These are phyloP conservation scores for Rubia peregrina DNA, from an alignment of 305 asterid species.

Conservation along the genomic window DNA sequence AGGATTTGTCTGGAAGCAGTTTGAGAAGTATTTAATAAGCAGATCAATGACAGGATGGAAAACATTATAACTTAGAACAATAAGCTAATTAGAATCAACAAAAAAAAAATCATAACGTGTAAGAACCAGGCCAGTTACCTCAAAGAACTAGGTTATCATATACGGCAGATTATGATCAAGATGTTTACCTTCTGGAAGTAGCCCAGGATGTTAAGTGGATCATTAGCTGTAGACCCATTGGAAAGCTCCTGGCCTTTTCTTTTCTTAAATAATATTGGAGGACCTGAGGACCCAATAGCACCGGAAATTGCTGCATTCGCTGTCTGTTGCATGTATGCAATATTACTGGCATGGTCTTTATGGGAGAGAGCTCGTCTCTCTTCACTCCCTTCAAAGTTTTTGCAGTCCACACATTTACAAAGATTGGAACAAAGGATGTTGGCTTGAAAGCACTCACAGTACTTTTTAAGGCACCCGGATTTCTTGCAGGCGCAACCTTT, in stretches of 20 bases:
- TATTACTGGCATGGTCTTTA: slow-evolving; percentile 68
- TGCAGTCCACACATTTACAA: slow-evolving; percentile 93
- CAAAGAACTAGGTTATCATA: not conserved
- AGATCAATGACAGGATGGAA: not conserved
- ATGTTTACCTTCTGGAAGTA: slow-evolving; percentile 66
- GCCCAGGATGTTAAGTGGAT: slow-evolving; percentile 42
- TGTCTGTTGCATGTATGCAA: slow-evolving; percentile 66
- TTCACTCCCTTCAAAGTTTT: slow-evolving; percentile 90
- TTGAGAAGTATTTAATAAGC: not conserved
- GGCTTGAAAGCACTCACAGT: slow-evolving; percentile 95
- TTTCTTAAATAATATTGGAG: slow-evolving; percentile 61
- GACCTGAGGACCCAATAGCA: slow-evolving; percentile 89
- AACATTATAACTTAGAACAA: not conserved
- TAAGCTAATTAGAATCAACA: not conserved
- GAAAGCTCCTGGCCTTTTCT: slow-evolving; percentile 66
- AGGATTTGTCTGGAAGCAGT: slow-evolving; percentile 49
- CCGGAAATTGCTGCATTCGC: slow-evolving; percentile 95
- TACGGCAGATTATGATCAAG: not conserved
- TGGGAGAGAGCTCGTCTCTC: slow-evolving; percentile 86
- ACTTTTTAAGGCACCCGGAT: slow-evolving; percentile 93
- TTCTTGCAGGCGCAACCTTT: slow-evolving; percentile 97
- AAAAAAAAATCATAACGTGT: not conserved
- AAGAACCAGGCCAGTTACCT: not conserved
- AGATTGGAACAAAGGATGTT: slow-evolving; percentile 88
- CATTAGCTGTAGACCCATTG: slow-evolving; percentile 45